phyloP scores from a whole-genome alignment of 2,329 filamentous ascomycete genomes.

The Aspergillus fructus region DNA sequence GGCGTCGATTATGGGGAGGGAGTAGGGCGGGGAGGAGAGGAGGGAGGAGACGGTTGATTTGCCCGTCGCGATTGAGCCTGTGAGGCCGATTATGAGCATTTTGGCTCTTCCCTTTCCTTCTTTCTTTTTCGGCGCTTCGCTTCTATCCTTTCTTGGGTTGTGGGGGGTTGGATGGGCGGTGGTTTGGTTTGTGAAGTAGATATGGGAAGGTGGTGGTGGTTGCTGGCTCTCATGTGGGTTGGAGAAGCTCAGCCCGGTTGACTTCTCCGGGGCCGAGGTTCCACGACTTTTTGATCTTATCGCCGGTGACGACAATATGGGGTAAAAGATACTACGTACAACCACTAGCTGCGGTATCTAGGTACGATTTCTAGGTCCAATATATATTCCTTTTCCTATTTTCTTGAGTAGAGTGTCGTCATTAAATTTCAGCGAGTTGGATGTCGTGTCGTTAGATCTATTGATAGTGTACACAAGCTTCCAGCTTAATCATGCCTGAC shows the following conservation, averaged over 20 bases:
- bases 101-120: not conserved
- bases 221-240: no score
- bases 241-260: not conserved
- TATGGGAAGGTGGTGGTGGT: not conserved
- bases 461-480: not conserved
- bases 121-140: not conserved
- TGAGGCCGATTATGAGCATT: slow-evolving; percentile 95
- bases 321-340: not conserved
- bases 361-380: not conserved
- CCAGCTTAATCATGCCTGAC: not conserved
- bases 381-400: not conserved
- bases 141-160: not conserved
- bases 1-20: slow-evolving; percentile 88
- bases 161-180: not conserved
- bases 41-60: slow-evolving; percentile 93
- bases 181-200: not conserved
- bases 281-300: not conserved
- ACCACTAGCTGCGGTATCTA: no score
- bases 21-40: slow-evolving; percentile 77
- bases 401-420: not conserved
- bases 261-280: slow-evolving; percentile 1
- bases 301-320: not conserved
- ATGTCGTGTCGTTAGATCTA: not conserved
- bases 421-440: not conserved
- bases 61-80: slow-evolving; percentile 94